These are phyloP conservation scores for Paramecium bursaria DNA, from an alignment of 73 alveolate genomes.

Conservation along the genomic window DNA sequence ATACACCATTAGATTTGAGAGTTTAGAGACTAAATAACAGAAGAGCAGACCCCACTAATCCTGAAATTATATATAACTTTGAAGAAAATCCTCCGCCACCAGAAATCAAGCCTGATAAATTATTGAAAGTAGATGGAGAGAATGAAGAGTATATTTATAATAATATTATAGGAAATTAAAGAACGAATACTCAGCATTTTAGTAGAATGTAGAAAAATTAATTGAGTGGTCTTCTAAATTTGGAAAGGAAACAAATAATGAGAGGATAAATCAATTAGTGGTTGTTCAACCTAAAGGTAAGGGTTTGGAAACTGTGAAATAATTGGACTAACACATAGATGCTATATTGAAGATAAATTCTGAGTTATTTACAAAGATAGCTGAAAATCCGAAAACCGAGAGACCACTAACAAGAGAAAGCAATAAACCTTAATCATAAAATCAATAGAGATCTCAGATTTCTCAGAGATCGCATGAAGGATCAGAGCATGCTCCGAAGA, in stretches of 20 bases:
- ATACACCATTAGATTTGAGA: slow-evolving; percentile 28
- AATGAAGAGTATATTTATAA: slow-evolving; percentile 38
- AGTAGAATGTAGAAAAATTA: background rate
- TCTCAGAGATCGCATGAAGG: too few species aligned
- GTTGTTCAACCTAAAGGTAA: background rate
- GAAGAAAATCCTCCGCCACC: slow-evolving; percentile 61
- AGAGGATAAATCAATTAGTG: background rate
- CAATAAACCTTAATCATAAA: too few species aligned
- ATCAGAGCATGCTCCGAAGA: too few species aligned
- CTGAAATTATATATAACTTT: slow-evolving; percentile 16
- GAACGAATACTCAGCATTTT: slow-evolving; percentile 3
- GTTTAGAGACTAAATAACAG: slow-evolving; percentile 22
- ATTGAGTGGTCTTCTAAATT: slow-evolving; percentile 12
- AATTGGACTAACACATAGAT: background rate
- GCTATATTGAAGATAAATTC: background rate
- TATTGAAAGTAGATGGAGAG: slow-evolving; percentile 14
- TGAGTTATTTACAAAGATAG: background rate
- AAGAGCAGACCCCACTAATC: slow-evolving; percentile 26
- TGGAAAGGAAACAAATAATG: slow-evolving; percentile 31
- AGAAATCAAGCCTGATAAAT: slow-evolving; percentile 21
- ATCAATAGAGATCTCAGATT: too few species aligned
- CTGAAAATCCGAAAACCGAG: too few species aligned
- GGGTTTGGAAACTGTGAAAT: slow-evolving; percentile 29
- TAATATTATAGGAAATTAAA: slow-evolving; percentile 28
- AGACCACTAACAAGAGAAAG: too few species aligned